These are phyloP conservation scores for Cercospora nicotianae DNA, from an alignment of 2,329 filamentous ascomycete species.

Conservation along the genomic window DNA sequence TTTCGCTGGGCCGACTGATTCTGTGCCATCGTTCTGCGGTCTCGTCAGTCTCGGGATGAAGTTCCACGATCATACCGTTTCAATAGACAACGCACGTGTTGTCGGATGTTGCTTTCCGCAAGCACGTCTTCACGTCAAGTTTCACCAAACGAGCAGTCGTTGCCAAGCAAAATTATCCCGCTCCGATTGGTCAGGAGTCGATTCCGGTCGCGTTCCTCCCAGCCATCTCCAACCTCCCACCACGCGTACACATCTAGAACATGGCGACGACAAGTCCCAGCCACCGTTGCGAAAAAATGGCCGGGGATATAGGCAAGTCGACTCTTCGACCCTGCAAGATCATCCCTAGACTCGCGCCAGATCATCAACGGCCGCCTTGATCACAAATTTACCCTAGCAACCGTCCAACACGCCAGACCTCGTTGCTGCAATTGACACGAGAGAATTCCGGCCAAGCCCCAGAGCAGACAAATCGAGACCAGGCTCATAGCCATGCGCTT, in stretches of 20 bases:
- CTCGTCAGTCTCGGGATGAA: background rate
- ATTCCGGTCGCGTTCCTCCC: background rate
- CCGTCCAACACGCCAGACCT: constrained; percentile 1
- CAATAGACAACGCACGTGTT: background rate
- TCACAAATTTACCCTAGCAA: constrained; percentile 7
- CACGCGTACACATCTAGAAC: constrained; percentile 12
- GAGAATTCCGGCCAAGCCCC: background rate
- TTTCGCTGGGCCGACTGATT: background rate
- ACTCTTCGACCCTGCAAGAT: constrained; percentile 1
- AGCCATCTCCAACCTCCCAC: constrained; percentile 12
- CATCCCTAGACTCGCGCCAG: constrained; percentile 20
- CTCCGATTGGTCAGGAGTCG: background rate
- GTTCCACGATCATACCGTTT: background rate
- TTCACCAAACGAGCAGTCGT: background rate
- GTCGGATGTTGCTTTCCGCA: constrained; percentile 1
- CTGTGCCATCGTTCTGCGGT: background rate
- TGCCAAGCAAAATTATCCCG: background rate
- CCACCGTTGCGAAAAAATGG: constrained; percentile 6
- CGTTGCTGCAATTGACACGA: background rate
- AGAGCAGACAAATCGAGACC: background rate
- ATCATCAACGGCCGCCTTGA: constrained; percentile 23
- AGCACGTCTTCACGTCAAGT: background rate
- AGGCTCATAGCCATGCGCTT: constrained; percentile 22
- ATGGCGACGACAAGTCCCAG: constrained; percentile 3
- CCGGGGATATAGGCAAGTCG: constrained; percentile 2